Evolutionary conservation across 495 filamentous ascomycete genomes (phyloP).

Genomic region (Annulohypoxylon maeteangense): DNA sequence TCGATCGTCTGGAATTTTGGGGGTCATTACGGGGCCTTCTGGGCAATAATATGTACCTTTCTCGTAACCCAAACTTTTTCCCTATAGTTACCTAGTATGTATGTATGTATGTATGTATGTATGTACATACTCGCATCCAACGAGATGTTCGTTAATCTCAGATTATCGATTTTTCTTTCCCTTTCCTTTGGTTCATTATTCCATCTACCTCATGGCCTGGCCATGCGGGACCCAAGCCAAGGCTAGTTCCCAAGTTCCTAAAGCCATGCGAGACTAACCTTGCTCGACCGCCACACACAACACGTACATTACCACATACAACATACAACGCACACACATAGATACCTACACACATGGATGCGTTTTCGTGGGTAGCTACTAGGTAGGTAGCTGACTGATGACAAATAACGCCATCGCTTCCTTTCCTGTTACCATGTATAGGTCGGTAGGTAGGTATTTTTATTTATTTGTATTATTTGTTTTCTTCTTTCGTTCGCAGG

Average conservation of each 20-base stretch:
- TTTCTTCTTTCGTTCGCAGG: slow-evolving; percentile 9
- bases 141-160: slow-evolving; percentile 4
- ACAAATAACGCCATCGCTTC: slow-evolving; percentile 34
- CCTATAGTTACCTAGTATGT: too few relatives aligned
- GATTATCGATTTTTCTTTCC: slow-evolving; percentile 19
- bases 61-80: slow-evolving; percentile 25
- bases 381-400: slow-evolving; percentile 19
- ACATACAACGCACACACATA: neutral
- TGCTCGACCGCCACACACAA: slow-evolving; percentile 23
- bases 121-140: slow-evolving; percentile 20
- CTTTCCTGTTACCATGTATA: slow-evolving; percentile 21
- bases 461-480: slow-evolving; percentile 15
- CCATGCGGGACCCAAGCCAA: slow-evolving; percentile 27
- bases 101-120: too few relatives aligned
- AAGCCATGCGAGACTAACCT: slow-evolving; percentile 40
- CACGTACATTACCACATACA: neutral
- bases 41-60: slow-evolving; percentile 2
- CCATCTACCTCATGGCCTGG: slow-evolving; percentile 40
- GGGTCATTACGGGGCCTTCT: slow-evolving; percentile 31
- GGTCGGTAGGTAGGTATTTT: too few relatives aligned
- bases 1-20: slow-evolving; percentile 41
- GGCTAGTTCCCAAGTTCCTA: neutral
- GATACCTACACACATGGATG: neutral
- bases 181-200: slow-evolving; percentile 32
- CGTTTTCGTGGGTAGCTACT: neutral